Evolutionary conservation across 495 filamentous ascomycete species (phyloP), one percentile per base, ranked within the genome.

Genomic region (Staphylotrichum longicolle): DNA sequence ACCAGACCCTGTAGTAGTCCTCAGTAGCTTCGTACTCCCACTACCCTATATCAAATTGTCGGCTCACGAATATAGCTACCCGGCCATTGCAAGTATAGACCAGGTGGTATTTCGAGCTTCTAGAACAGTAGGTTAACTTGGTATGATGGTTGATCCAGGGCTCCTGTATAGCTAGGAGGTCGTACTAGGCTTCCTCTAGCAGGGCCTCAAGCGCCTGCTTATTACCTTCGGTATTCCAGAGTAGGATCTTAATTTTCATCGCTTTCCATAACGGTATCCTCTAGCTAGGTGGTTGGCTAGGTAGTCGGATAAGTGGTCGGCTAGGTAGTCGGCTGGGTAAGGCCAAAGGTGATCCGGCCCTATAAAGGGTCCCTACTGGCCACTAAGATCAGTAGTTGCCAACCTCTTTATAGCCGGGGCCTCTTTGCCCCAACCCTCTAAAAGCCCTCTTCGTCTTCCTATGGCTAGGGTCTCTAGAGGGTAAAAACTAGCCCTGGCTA

Each of bases 151-250:
- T 58, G 55, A 58, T 58, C 55, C 32, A 58, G 7, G 55, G 55
- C 33, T 58, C 55, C 32, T 58, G 12, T 33, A 58, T 5, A 7
- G 44, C 44, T 8, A 58, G 20, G 33, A 58, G 55, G 55, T 58
- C 32, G 32, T 40, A 58, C 27, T 37, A 37, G 33, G 44, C 42
- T 30, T 58, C 41, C 41, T 58, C 55, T 7, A 58, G 44, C 41
- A 47, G 44, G 44, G 39, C 55, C 27, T 58, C 44, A 0, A 58
- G 12, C 7, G 55, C 42, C 55, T 58, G 42, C 12, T 49, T 58
- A 33, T 58, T 58, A 2, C 42, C 55, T 58, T 58, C 44, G 32
- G 55, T 58, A 7, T 58, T 58, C 55, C 44, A 58, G 0, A 58
- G 44, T 33, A 58, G 55, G 33, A 58, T 58, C 10, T 12, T 58